phyloP scores from a whole-genome alignment of 805 yeast genomes.

The Myxozyma neotropica region DNA sequence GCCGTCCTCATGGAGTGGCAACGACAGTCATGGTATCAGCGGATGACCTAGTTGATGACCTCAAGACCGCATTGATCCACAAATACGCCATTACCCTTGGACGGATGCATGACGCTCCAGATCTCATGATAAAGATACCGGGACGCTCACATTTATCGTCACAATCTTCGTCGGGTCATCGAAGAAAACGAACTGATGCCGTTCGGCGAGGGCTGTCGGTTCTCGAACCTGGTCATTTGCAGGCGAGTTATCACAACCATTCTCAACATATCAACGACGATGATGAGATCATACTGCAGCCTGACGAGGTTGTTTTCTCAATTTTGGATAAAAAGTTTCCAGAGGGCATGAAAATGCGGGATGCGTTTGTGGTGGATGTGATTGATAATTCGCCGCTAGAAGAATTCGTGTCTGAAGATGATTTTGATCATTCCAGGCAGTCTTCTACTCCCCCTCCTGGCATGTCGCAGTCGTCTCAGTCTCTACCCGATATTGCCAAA shows the following conservation, averaged over 20 bases:
- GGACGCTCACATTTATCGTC: conserved; percentile 3
- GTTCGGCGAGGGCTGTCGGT: conserved; percentile 8
- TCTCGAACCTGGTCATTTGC: conserved; percentile 5
- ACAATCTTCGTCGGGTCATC: conserved; percentile 9
- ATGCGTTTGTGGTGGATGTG: conserved; percentile 63
- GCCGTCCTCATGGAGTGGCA: conserved; percentile 50
- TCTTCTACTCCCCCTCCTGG: background rate
- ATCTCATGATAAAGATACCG: conserved; percentile 43
- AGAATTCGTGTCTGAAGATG: conserved; percentile 11
- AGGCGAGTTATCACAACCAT: background rate
- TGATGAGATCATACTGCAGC: conserved; percentile 44
- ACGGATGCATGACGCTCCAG: conserved; percentile 67
- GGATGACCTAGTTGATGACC: conserved; percentile 75
- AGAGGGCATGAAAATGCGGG: conserved; percentile 65
- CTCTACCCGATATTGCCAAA: conserved; percentile 16
- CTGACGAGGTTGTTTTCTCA: conserved; percentile 63
- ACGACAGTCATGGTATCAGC: conserved; percentile 68
- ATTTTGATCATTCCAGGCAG: conserved; percentile 1
- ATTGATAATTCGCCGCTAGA: conserved; percentile 36
- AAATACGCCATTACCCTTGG: conserved; percentile 72
- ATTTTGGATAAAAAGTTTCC: conserved; percentile 64
- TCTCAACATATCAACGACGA: background rate
- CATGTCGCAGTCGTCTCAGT: conserved; percentile 12
- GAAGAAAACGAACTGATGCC: conserved; percentile 21
- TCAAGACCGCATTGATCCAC: conserved; percentile 63